Evolutionary conservation across 495 filamentous ascomycete genomes (phyloP), one percentile per base, ranked within the genome.

Genomic region (Daldinia loculata): DNA sequence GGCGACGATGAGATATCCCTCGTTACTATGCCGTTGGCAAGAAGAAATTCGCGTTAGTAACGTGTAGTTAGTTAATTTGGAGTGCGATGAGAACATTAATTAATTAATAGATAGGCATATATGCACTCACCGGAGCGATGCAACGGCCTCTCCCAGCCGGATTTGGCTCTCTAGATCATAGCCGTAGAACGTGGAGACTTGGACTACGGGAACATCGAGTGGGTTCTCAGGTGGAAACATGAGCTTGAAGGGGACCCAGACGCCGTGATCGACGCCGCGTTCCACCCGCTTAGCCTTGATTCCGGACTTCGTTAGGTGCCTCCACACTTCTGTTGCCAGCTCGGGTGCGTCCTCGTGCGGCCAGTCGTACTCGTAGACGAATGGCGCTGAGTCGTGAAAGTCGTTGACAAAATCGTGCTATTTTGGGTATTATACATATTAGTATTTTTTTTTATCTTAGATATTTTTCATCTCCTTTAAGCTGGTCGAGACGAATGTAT

Each of bases 321-420:
- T 29, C 62, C 62, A 71, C 9, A 70, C 61, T 3, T 66, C 61
- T 5, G 41, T 27, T 12, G 68, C 68, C 5, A 71, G 57, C 14
- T 58, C 62, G 6, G 68, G 68, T 0, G 68, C 68, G 27, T 71
- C 68, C 30, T 39, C 12, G 15, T 71, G 68, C 15, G 68, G 62
- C 68, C 68, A 71, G 19, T 71, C 62, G 17, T 71, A 71, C 11
- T 71, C 68, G 41, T 71, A 71, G 30, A 71, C 68, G 30, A 66
- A 71, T 1, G 68, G 68, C 14, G 58, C 56, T 5, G 68, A 71
- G 43, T 71, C 68, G 51, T 71, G 68, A 57, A 71, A 71, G 41
- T 71, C 68, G 57, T 66, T 71, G 50, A 71, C 68, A 14, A 71
- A 71, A 17, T 71, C 68, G 19, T 71, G 57, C 68, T 71, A 51